These are phyloP conservation scores for Leccinum imitatum DNA, from an alignment of 768 basidiomycete genomes.

Conservation along the genomic window DNA sequence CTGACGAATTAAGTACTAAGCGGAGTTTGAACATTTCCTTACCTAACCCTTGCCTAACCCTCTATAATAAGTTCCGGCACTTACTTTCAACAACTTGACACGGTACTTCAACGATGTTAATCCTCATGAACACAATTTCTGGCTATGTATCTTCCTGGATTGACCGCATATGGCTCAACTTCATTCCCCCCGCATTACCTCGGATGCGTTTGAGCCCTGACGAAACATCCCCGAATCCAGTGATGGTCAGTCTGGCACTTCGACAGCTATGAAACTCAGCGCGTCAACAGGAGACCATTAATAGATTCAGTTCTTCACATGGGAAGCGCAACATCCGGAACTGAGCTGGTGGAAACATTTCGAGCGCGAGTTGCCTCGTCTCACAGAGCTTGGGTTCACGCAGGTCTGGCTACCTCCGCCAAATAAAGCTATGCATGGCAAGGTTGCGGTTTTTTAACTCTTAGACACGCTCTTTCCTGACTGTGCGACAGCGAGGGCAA, in stretches of 20 bases:
- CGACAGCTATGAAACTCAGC: background rate
- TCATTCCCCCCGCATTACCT: conserved; percentile 43
- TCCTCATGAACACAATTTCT: conserved; percentile 10
- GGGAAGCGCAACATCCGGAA: conserved; percentile 58
- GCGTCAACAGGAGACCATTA: background rate
- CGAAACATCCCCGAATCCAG: conserved; percentile 48
- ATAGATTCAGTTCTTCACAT: conserved; percentile 83
- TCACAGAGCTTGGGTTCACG: conserved; percentile 70
- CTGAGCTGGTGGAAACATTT: conserved; percentile 84
- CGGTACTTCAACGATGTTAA: background rate
- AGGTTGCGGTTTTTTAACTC: conserved; percentile 34
- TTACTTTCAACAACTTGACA: too few relatives aligned
- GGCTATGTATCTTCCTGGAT: conserved; percentile 19
- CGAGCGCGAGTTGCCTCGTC: conserved; percentile 58
- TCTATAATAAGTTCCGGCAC: background rate
- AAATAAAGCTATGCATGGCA: conserved; percentile 65
- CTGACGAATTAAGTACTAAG: background rate
- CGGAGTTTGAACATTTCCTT: conserved; percentile 28
- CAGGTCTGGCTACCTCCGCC: conserved; percentile 85
- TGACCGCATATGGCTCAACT: conserved; percentile 23
- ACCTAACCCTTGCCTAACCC: too few relatives aligned
- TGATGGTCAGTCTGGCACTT: conserved; percentile 54
- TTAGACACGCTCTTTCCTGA: conserved; percentile 11
- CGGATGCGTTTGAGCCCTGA: conserved; percentile 63
- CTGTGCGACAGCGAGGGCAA: conserved; percentile 51